Conservation (phyloP, 805 yeast genomes). For the Candida easanensis region DNA sequence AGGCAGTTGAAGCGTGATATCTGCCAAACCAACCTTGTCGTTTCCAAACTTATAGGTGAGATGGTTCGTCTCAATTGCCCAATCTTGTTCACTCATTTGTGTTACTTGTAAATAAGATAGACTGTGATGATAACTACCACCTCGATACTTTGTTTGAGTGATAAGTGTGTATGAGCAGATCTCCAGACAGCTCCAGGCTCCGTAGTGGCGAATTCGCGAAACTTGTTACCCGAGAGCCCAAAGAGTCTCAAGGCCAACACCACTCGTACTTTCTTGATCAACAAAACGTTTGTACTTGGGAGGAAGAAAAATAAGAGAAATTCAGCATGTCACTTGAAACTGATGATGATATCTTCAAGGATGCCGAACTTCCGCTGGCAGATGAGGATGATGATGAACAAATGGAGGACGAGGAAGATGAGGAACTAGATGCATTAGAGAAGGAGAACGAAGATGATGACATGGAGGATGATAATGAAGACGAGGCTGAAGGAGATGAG, state of each 20-base stretch:
- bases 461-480: constrained; percentile 29
- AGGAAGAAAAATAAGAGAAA: too few species aligned
- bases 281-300: too few species aligned
- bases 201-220: too few species aligned
- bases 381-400: constrained; percentile 30
- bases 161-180: too few species aligned
- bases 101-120: too few species aligned
- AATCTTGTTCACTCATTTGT: neutral
- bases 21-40: constrained; percentile 61
- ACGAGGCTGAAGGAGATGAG: constrained; percentile 21
- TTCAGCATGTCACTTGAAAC: constrained; percentile 7
- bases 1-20: constrained; percentile 59
- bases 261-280: too few species aligned
- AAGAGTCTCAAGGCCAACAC: too few species aligned
- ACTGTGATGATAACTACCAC: too few species aligned
- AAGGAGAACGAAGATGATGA: constrained; percentile 28
- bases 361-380: constrained; percentile 19
- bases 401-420: constrained; percentile 27
- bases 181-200: too few species aligned
- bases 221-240: too few species aligned
- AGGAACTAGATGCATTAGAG: constrained; percentile 27
- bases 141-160: too few species aligned
- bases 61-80: constrained; percentile 59
- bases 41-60: constrained; percentile 69
- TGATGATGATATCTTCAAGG: constrained; percentile 26